A percentile compares a stretch with the other conserved stretches of the same genome.
phyloP scores from a whole-genome alignment of 352 stramenopile species.

The Thraustochytrium sp. region DNA sequence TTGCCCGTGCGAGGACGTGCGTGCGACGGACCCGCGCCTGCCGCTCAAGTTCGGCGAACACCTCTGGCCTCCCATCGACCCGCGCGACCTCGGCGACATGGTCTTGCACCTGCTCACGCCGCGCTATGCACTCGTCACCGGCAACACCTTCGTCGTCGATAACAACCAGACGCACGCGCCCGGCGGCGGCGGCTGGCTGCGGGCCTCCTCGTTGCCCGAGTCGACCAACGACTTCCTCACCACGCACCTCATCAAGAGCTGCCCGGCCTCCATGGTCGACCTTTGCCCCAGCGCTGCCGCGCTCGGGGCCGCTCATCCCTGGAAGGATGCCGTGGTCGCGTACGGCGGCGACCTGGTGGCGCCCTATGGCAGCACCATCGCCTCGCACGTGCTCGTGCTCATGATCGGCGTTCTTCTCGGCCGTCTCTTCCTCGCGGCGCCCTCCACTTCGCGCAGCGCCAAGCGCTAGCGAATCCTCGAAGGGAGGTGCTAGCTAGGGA shows the following conservation, averaged over 20 bases:
- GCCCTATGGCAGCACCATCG: too few relatives aligned
- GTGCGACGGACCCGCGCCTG: background rate
- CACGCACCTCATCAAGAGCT: background rate
- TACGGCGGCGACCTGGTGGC: too few relatives aligned
- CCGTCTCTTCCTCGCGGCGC: background rate
- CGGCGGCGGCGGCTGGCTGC: background rate
- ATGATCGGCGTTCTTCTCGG: background rate
- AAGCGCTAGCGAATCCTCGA: too few relatives aligned
- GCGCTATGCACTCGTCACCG: background rate
- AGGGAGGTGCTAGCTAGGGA: too few relatives aligned
- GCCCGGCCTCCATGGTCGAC: background rate
- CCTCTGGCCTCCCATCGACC: slow-evolving; percentile 35
- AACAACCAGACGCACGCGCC: background rate
- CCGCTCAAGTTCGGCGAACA: slow-evolving; percentile 7
- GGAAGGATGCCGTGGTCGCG: too few relatives aligned
- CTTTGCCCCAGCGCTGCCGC: background rate
- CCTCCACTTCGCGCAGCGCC: background rate
- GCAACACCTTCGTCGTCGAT: background rate
- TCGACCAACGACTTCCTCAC: background rate
- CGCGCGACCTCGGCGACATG: background rate
- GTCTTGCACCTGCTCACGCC: background rate
- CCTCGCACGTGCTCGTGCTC: background rate
- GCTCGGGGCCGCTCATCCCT: background rate
- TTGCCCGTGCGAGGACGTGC: slow-evolving; percentile 10
- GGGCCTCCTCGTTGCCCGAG: too few relatives aligned